A percentile compares a stretch with the other conserved stretches of the same genome.
phyloP scores from a whole-genome alignment of 2,329 filamentous ascomycete species.

The Ceratocystis papillata region DNA sequence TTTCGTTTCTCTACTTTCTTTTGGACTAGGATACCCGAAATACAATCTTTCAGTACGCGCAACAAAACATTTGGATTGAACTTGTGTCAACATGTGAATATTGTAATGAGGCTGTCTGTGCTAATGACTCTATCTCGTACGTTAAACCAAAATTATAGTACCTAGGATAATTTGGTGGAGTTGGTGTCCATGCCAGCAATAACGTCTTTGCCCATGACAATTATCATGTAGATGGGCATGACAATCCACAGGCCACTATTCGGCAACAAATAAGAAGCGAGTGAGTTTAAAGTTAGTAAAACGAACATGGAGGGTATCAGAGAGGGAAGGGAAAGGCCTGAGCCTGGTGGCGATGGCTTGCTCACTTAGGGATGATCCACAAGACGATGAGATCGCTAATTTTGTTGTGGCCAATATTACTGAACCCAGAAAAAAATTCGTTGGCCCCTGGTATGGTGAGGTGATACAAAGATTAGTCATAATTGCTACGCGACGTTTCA shows the following conservation, averaged over 20 bases:
- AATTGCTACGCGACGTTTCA: not conserved
- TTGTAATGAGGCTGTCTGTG: not conserved
- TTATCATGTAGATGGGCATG: constrained; percentile 43
- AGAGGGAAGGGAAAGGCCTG: not conserved
- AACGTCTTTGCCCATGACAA: constrained; percentile 40
- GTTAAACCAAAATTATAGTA: not conserved
- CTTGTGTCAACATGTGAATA: not conserved
- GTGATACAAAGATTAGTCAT: not conserved
- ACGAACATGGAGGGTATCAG: not conserved
- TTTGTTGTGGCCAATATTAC: constrained; percentile 48
- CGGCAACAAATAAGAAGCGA: not conserved
- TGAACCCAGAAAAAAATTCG: constrained; percentile 46
- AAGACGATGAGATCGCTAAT: constrained; percentile 37
- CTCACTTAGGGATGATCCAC: constrained; percentile 50
- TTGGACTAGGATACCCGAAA: constrained; percentile 21
- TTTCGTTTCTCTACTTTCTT: constrained; percentile 11
- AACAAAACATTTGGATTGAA: not conserved
- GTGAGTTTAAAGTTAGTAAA: not conserved
- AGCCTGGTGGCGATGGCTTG: not conserved
- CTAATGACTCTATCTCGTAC: not conserved
- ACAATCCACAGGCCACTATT: constrained; percentile 46
- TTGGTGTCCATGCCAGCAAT: constrained; percentile 37
- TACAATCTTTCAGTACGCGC: constrained; percentile 13
- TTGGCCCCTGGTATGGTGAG: constrained; percentile 38
- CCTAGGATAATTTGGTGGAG: constrained; percentile 30